Evolutionary conservation across 2,329 filamentous ascomycete species (phyloP).

Genomic region (Verticillium dahliae): DNA sequence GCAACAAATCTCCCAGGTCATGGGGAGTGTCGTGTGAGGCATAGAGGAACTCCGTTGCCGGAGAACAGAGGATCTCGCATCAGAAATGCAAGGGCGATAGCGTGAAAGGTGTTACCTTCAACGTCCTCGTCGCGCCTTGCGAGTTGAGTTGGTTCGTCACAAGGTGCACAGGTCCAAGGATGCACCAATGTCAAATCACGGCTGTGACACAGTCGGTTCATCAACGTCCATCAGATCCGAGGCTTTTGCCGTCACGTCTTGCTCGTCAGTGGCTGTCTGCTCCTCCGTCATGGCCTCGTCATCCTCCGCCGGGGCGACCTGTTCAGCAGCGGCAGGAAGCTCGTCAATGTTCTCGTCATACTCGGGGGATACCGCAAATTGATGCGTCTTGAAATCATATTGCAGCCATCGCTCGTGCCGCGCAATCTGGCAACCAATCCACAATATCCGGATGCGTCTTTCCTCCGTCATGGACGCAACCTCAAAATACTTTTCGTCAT

Average conservation of each 20-base stretch:
- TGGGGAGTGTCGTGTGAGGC: too few relatives aligned
- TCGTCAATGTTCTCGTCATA: slow-evolving; percentile 21
- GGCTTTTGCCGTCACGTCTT: neutral
- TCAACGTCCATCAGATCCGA: neutral
- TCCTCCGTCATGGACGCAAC: slow-evolving; percentile 49
- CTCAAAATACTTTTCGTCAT: slow-evolving; percentile 63
- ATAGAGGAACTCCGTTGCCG: too few relatives aligned
- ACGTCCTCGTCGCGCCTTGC: too few relatives aligned
- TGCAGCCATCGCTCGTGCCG: slow-evolving; percentile 32
- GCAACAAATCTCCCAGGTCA: too few relatives aligned
- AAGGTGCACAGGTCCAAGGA: too few relatives aligned
- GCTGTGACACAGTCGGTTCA: neutral
- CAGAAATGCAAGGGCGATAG: too few relatives aligned
- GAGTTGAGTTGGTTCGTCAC: too few relatives aligned
- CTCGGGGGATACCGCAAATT: slow-evolving; percentile 30
- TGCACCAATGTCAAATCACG: neutral
- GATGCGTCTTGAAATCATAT: slow-evolving; percentile 29
- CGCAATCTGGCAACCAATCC: slow-evolving; percentile 45
- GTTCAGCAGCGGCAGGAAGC: neutral
- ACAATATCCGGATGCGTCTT: slow-evolving; percentile 54
- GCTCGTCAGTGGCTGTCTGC: too few relatives aligned
- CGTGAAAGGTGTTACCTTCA: too few relatives aligned
- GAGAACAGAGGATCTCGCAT: too few relatives aligned
- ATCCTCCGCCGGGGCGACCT: neutral
- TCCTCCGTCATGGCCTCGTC: neutral